Conservation (phyloP, 2,329 filamentous ascomycete genomes). For the Sphaerulina musiva region DNA sequence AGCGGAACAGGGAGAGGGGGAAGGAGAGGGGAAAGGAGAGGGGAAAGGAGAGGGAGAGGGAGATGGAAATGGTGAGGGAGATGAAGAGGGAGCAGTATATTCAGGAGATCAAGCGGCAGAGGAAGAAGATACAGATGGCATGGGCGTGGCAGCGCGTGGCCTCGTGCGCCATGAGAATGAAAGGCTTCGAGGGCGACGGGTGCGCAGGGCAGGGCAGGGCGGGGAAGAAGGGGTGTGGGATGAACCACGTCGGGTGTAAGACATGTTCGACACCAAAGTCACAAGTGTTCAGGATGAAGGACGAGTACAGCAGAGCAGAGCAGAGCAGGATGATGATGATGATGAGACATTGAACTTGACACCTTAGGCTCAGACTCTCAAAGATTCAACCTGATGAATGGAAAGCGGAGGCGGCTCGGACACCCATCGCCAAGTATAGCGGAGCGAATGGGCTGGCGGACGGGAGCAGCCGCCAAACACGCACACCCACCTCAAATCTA, state of each 20-base stretch:
- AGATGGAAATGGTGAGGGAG: not conserved
- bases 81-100: too few relatives aligned
- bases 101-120: too few relatives aligned
- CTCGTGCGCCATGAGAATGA: not conserved
- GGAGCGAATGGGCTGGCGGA: not conserved
- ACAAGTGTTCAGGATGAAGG: too few relatives aligned
- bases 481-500: not conserved
- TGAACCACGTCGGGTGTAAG: slow-evolving; percentile 3
- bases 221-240: not conserved
- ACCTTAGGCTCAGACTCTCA: too few relatives aligned
- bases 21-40: too few relatives aligned
- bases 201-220: too few relatives aligned
- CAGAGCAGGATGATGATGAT: too few relatives aligned
- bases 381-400: too few relatives aligned
- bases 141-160: slow-evolving; percentile 5
- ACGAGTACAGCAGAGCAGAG: too few relatives aligned
- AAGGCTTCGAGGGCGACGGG: not conserved
- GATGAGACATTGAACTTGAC: too few relatives aligned
- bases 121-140: not conserved
- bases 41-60: too few relatives aligned
- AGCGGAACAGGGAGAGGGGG: not conserved
- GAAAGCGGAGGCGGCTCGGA: not conserved
- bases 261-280: not conserved
- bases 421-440: slow-evolving; percentile 1
- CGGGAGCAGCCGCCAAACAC: not conserved